These are phyloP conservation scores for Clarkia xantiana DNA, from an alignment of 345 rosid genomes.

Conservation along the genomic window DNA sequence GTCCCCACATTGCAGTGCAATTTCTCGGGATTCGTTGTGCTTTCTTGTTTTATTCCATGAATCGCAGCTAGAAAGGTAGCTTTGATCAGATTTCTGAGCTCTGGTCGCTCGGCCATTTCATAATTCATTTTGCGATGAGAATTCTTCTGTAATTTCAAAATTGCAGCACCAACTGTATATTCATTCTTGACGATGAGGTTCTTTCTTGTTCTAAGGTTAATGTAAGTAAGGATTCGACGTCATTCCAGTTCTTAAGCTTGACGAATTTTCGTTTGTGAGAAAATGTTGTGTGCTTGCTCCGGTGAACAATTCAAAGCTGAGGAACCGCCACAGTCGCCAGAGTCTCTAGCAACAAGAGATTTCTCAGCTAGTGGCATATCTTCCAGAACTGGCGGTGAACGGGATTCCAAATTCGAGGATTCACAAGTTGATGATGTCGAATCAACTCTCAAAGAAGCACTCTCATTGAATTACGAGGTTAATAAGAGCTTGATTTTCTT, in stretches of 20 bases:
- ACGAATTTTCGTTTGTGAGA: conserved; percentile 7
- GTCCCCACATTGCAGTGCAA: conserved; percentile 2
- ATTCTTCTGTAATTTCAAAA: no score
- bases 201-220: neutral
- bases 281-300: conserved; percentile 94
- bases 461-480: conserved; percentile 93
- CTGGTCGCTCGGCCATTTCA: no score
- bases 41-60: neutral
- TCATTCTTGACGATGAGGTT: no score
- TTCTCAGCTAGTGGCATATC: conserved; percentile 83
- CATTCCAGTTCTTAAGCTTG: neutral
- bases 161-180: no score
- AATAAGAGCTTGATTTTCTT: conserved; percentile 3
- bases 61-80: no score
- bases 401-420: conserved; percentile 75
- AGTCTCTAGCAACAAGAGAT: conserved; percentile 83
- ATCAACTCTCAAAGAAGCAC: conserved; percentile 91
- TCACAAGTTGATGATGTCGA: conserved; percentile 86
- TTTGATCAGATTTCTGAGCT: no score
- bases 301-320: conserved; percentile 88
- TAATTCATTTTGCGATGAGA: no score
- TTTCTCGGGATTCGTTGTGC: neutral
- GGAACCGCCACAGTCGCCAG: conserved; percentile 82
- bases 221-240: neutral
- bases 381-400: conserved; percentile 53